A percentile compares a stretch with the other conserved stretches of the same genome.
Conservation (phyloP, 108 stramenopile species). For the Nitzschia palea region DNA sequence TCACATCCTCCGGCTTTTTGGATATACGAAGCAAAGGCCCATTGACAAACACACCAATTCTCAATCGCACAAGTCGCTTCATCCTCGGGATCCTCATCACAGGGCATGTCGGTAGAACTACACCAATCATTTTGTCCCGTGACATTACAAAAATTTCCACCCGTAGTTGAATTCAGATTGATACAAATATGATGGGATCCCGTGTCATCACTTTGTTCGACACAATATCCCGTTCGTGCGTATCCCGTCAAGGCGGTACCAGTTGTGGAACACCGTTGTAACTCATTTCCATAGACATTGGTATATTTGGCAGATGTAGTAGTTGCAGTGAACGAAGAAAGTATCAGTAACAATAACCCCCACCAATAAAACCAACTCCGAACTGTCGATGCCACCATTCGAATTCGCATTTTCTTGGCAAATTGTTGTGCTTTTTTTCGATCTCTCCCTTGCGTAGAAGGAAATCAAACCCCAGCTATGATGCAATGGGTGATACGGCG, state of each 20-base stretch:
- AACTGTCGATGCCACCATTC: too few species aligned
- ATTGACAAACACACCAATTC: slow-evolving; percentile 70
- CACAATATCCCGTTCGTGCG: slow-evolving; percentile 50
- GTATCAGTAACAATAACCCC: too few species aligned
- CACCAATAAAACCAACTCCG: too few species aligned
- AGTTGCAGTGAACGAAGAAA: too few species aligned
- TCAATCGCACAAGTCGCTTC: slow-evolving; percentile 30
- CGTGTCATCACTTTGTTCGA: slow-evolving; percentile 41
- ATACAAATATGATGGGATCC: slow-evolving; percentile 69
- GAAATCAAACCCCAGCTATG: too few species aligned
- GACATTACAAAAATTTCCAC: slow-evolving; percentile 54
- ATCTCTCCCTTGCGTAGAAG: too few species aligned
- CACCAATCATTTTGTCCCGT: slow-evolving; percentile 72
- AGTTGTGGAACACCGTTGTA: slow-evolving; percentile 40
- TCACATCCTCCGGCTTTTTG: slow-evolving; percentile 65
- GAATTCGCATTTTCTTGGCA: too few species aligned
- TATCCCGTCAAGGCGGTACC: slow-evolving; percentile 60
- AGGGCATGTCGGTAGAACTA: slow-evolving; percentile 40
- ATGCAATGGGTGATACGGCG: too few species aligned
- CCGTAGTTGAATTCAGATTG: slow-evolving; percentile 32
- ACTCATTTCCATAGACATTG: slow-evolving; percentile 46
- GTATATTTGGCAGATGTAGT: too few species aligned
- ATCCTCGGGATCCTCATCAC: slow-evolving; percentile 32
- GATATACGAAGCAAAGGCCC: slow-evolving; percentile 69
- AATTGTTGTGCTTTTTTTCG: too few species aligned